These are phyloP conservation scores for Barnettozyma sucrosica DNA, from an alignment of 805 yeast species.

Conservation along the genomic window DNA sequence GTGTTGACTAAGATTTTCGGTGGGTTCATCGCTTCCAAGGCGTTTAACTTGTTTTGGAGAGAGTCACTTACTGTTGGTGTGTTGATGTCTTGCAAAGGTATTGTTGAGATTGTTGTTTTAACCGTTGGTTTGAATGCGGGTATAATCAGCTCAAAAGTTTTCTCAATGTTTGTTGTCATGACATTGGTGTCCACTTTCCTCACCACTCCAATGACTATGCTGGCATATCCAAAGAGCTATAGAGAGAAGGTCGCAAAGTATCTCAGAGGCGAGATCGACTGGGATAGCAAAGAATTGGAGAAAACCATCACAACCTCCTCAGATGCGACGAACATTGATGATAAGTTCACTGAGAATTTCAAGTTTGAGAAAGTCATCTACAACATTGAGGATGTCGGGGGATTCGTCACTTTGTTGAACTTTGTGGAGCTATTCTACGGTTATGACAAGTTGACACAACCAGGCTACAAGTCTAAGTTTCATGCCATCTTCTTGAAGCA, in stretches of 20 bases:
- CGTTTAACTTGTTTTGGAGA: conserved; percentile 61
- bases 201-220: conserved; percentile 70
- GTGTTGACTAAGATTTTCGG: conserved; percentile 62
- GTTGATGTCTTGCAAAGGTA: conserved; percentile 85
- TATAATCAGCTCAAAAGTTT: conserved; percentile 57
- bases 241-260: conserved; percentile 42
- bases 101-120: conserved; percentile 76
- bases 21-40: conserved; percentile 58
- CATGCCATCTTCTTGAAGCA: conserved; percentile 53
- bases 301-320: conserved; percentile 3
- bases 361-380: conserved; percentile 19
- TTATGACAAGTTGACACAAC: conserved; percentile 22
- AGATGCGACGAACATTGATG: conserved; percentile 7
- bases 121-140: conserved; percentile 68
- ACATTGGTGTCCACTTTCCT: conserved; percentile 70
- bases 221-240: conserved; percentile 56
- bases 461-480: conserved; percentile 28
- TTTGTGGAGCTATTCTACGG: conserved; percentile 24
- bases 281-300: conserved; percentile 26
- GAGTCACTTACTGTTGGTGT: conserved; percentile 74
- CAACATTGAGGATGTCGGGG: conserved; percentile 22
- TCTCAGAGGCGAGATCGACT: conserved; percentile 25
- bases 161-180: conserved; percentile 81
- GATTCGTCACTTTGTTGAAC: conserved; percentile 20
- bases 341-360: conserved; percentile 8